phyloP scores from a whole-genome alignment of 176 grass and related monocot genomes.

The Poa annua region DNA sequence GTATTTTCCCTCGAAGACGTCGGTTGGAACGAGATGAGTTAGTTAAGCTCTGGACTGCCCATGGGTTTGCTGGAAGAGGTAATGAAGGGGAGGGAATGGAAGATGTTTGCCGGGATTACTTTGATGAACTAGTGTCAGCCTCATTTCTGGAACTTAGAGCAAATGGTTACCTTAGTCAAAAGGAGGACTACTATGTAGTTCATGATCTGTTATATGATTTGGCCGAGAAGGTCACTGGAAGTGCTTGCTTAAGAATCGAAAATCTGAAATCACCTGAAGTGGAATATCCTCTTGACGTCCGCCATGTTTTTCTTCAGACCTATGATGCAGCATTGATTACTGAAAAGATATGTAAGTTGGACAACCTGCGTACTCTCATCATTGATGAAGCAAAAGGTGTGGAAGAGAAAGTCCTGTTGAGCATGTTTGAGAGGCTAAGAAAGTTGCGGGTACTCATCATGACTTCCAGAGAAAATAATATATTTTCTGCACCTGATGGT shows the following conservation, averaged over 20 bases:
- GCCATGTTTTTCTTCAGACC: background rate
- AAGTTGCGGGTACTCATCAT: conserved; percentile 24
- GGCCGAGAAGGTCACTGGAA: background rate
- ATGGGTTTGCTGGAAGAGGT: background rate
- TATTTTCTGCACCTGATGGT: no score
- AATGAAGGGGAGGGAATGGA: background rate
- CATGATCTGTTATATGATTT: background rate
- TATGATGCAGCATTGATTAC: background rate
- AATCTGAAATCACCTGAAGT: no score
- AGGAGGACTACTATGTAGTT: background rate
- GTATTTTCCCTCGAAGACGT: background rate
- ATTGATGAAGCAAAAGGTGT: background rate
- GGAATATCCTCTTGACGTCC: background rate
- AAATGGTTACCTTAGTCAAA: rapidly evolving
- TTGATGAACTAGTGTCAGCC: background rate
- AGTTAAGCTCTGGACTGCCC: background rate
- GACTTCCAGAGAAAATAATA: no score
- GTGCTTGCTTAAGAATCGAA: background rate
- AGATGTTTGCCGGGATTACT: background rate
- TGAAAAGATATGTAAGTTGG: background rate
- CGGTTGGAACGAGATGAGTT: background rate
- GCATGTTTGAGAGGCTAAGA: background rate
- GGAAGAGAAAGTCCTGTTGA: background rate
- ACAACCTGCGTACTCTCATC: conserved; percentile 27
- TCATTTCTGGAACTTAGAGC: background rate